Evolutionary conservation across 164 flowering plant genomes (phyloP).

Genomic region (Stephania japonica): DNA sequence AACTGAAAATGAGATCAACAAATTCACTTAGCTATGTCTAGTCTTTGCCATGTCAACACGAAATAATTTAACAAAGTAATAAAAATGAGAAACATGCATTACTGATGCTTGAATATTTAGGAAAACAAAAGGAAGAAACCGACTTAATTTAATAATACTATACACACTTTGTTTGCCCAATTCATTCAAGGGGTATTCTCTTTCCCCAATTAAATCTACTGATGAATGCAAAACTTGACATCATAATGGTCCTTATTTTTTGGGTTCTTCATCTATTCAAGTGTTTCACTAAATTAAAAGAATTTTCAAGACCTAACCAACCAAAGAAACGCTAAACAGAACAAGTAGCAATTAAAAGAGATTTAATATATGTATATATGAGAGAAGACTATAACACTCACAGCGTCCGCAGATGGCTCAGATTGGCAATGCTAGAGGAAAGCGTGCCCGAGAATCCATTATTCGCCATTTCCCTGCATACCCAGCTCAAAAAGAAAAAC

Average conservation of each 20-base stretch:
- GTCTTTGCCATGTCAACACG: not conserved
- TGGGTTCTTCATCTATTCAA: too few species aligned
- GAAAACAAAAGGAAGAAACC: not conserved
- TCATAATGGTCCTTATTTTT: too few species aligned
- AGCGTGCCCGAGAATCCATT: conserved; percentile 67
- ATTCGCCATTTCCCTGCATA: conserved; percentile 74
- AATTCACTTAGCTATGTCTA: not conserved
- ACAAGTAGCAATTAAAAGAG: not conserved
- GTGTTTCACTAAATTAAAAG: not conserved
- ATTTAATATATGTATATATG: too few species aligned
- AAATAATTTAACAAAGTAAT: not conserved
- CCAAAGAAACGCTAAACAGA: not conserved
- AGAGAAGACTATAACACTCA: conserved; percentile 28
- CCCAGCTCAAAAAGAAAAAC: not conserved
- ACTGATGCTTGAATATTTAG: not conserved
- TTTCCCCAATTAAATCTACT: not conserved
- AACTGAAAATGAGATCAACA: not conserved
- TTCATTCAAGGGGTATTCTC: too few species aligned
- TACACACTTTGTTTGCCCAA: not conserved
- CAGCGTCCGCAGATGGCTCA: conserved; percentile 77
- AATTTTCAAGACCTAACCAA: not conserved
- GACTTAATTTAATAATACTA: not conserved
- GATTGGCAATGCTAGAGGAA: conserved; percentile 75
- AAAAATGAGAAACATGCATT: not conserved
- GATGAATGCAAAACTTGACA: too few species aligned